Evolutionary conservation across 1,139 yeast species (phyloP).

Genomic region (Kluyveromyces marxianus): DNA sequence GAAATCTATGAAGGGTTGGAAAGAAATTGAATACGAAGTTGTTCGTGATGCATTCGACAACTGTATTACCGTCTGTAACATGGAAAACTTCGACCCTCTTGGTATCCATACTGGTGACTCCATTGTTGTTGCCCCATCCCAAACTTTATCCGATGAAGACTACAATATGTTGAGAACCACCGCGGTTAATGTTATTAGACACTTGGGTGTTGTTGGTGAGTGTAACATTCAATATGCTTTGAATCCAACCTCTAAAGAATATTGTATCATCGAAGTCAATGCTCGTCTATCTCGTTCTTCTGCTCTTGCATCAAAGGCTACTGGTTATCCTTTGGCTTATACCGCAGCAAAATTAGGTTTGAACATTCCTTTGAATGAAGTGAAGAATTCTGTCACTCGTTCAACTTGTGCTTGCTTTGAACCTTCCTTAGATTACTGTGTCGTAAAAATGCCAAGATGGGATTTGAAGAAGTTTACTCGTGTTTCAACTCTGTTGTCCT

Average conservation of each 20-base stretch:
- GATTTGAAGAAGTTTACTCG: constrained; percentile 93
- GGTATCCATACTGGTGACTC: constrained; percentile 99
- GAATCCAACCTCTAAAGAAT: constrained; percentile 89
- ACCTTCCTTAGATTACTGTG: constrained; percentile 96
- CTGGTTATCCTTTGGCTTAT: constrained; percentile 97
- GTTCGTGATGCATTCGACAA: constrained; percentile 96
- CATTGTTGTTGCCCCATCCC: constrained; percentile 97
- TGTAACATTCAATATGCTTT: constrained; percentile 97
- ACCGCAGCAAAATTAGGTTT: constrained; percentile 96
- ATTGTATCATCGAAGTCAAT: constrained; percentile 95
- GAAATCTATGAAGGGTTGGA: constrained; percentile 98
- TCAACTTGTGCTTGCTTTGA: constrained; percentile 96
- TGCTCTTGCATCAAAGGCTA: constrained; percentile 96
- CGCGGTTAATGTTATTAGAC: constrained; percentile 95
- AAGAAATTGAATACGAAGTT: constrained; percentile 97
- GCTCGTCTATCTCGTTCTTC: constrained; percentile 98
- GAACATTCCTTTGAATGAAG: constrained; percentile 86
- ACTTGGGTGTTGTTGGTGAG: constrained; percentile 98
- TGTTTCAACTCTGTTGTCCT: constrained; percentile 80
- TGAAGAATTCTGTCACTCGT: constrained; percentile 89
- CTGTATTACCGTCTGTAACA: constrained; percentile 98
- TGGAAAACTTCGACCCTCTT: constrained; percentile 98
- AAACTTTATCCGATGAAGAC: constrained; percentile 93
- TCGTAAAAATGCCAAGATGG: constrained; percentile 98
- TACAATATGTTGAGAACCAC: constrained; percentile 97